Percentiles rank a stretch among this genome's conserved stretches.
Conservation (phyloP, 2,329 filamentous ascomycete species). For the Penicillium aurantiogriseum region DNA sequence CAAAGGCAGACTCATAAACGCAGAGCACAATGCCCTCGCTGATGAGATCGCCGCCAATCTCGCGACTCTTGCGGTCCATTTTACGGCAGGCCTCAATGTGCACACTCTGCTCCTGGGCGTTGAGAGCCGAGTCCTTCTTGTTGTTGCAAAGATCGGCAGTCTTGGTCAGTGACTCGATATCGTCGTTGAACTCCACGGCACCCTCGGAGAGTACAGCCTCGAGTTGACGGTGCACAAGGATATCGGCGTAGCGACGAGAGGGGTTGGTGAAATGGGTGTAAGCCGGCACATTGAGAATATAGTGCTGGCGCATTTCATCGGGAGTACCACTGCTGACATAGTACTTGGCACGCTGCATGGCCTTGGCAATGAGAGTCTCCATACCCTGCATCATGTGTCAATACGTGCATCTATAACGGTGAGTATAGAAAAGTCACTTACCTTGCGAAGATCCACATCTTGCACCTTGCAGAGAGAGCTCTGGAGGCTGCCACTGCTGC, state of each 20-base stretch:
- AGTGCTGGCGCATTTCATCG: conserved; percentile 80
- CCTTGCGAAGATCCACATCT: conserved; percentile 82
- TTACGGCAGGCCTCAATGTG: conserved; percentile 95
- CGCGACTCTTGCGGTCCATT: conserved; percentile 89
- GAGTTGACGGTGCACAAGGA: conserved; percentile 92
- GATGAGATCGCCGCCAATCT: conserved; percentile 85
- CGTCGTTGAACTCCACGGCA: conserved; percentile 80
- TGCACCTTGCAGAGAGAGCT: conserved; percentile 94
- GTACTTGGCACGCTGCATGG: conserved; percentile 96
- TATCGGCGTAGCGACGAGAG: conserved; percentile 89
- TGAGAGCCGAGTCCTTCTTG: conserved; percentile 98
- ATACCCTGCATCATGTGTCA: conserved; percentile 60
- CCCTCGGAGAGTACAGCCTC: conserved; percentile 81
- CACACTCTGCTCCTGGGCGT: conserved; percentile 96
- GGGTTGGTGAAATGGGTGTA: conserved; percentile 99
- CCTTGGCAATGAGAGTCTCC: conserved; percentile 92
- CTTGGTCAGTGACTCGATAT: conserved; percentile 84
- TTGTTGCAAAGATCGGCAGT: conserved; percentile 95
- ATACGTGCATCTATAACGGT: neutral
- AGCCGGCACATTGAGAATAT: conserved; percentile 83
- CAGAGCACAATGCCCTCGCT: conserved; percentile 94
- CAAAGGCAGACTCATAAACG: conserved; percentile 97
- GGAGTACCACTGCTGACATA: conserved; percentile 76
- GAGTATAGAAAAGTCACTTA: conserved; percentile 23
- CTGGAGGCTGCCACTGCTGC: conserved; percentile 86